phyloP scores from a whole-genome alignment of 768 basidiomycete species.

The Tylopilus cervinicoccineus region DNA sequence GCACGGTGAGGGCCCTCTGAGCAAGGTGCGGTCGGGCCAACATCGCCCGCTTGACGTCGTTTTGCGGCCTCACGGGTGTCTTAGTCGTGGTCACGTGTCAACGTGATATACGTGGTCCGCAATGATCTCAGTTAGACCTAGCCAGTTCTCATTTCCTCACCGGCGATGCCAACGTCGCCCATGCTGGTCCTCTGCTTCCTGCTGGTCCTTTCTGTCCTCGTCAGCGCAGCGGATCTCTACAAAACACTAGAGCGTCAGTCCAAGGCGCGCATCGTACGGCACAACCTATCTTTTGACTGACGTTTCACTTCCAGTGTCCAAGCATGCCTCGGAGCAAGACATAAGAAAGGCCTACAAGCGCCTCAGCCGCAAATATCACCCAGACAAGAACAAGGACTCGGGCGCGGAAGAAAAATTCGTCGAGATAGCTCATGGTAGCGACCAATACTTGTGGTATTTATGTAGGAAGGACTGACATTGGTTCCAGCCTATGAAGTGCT shows the following conservation, averaged over 20 bases:
- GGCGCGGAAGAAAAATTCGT: constrained; percentile 85
- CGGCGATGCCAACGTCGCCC: constrained; percentile 27
- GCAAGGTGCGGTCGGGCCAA: constrained; percentile 10
- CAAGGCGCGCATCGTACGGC: constrained; percentile 29
- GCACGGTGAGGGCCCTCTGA: not conserved
- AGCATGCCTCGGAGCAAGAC: constrained; percentile 80
- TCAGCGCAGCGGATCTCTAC: constrained; percentile 69
- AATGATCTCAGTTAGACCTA: not conserved
- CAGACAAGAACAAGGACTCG: constrained; percentile 91
- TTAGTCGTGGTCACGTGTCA: constrained; percentile 23
- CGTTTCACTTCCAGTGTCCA: constrained; percentile 46
- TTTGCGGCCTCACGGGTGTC: not conserved
- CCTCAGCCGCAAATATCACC: constrained; percentile 85
- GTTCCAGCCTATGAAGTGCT: constrained; percentile 87
- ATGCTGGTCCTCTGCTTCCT: constrained; percentile 27
- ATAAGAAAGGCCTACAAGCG: constrained; percentile 91
- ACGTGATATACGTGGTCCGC: constrained; percentile 28
- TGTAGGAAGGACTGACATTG: constrained; percentile 4
- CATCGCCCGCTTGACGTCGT: constrained; percentile 11
- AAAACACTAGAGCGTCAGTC: constrained; percentile 76
- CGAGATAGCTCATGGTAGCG: constrained; percentile 82
- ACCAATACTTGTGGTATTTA: not conserved
- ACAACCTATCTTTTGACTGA: constrained; percentile 21
- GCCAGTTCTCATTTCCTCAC: not conserved
- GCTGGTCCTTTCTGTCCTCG: constrained; percentile 27